Conservation (phyloP, 106 monocot species). For the Xerophyta viscosa region DNA sequence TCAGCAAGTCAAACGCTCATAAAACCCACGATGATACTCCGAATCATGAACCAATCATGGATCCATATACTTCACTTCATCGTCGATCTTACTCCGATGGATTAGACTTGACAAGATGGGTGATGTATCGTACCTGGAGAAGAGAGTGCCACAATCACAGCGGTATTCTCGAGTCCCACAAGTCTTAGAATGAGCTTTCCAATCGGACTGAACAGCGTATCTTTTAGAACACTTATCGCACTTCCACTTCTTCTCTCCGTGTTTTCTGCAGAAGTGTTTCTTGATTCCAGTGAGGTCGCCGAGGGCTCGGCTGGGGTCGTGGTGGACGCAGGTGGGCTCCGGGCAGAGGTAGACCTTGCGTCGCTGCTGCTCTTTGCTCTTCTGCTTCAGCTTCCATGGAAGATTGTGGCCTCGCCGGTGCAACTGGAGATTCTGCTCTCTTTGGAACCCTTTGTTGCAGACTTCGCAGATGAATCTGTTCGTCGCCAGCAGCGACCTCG, state of each 20-base stretch:
- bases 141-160: slow-evolving; percentile 13
- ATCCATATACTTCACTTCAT: too few species aligned
- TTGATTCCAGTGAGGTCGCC: slow-evolving; percentile 4
- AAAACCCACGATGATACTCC: too few species aligned
- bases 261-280: slow-evolving; percentile 2
- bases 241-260: slow-evolving; percentile 6
- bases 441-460: slow-evolving; percentile 36
- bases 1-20: too few species aligned
- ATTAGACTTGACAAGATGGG: not conserved
- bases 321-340: slow-evolving; percentile 35
- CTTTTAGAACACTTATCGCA: slow-evolving; percentile 13
- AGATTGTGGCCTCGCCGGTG: slow-evolving; percentile 39
- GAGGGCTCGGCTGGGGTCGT: slow-evolving; percentile 18
- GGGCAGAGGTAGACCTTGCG: slow-evolving; percentile 30
- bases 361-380: slow-evolving; percentile 23
- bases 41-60: too few species aligned
- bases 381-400: slow-evolving; percentile 37
- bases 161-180: slow-evolving; percentile 1
- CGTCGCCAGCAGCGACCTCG: slow-evolving; percentile 28
- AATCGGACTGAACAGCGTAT: slow-evolving; percentile 36
- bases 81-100: not conserved
- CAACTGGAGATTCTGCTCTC: slow-evolving; percentile 32
- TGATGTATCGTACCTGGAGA: slow-evolving; percentile 23
- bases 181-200: slow-evolving; percentile 16
- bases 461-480: slow-evolving; percentile 37